Percentiles rank a stretch among this genome's conserved stretches.
These are phyloP conservation scores for Citrullus mucosospermus DNA, from an alignment of 306 rosid genomes.

Conservation along the genomic window DNA sequence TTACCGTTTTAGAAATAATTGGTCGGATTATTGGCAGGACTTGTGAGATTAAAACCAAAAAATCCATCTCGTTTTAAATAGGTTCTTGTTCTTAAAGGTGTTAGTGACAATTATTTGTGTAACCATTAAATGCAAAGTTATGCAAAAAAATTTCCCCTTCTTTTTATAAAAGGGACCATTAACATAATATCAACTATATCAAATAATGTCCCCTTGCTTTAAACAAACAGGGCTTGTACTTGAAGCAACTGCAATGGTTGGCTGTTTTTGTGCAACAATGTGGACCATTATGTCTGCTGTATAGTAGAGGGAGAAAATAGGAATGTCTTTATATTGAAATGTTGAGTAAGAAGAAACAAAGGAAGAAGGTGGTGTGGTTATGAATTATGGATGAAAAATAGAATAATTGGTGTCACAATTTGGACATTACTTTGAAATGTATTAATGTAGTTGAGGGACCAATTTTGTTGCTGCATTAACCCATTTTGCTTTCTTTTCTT, in stretches of 20 bases:
- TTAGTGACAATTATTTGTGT: too few relatives aligned
- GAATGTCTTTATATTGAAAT: background rate
- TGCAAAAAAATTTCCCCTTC: background rate
- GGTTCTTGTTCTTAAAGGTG: too few relatives aligned
- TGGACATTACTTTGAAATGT: background rate
- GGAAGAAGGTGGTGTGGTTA: background rate
- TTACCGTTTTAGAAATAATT: too few relatives aligned
- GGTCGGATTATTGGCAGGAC: too few relatives aligned
- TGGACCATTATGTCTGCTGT: background rate
- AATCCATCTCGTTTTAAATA: too few relatives aligned
- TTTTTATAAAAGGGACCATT: background rate
- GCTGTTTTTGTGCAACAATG: background rate
- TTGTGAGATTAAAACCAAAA: too few relatives aligned
- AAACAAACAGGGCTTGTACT: background rate
- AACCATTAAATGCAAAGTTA: background rate
- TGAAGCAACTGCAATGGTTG: background rate
- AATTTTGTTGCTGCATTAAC: background rate
- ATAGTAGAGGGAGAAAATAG: background rate
- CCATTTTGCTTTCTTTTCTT: background rate
- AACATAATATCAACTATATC: background rate
- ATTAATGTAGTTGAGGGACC: background rate
- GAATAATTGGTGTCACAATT: background rate
- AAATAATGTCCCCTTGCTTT: background rate
- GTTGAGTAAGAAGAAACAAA: background rate
- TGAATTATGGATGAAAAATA: background rate